These are phyloP conservation scores for Oenanthe sinensis DNA, from an alignment of 129 eudicot species.

Conservation along the genomic window DNA sequence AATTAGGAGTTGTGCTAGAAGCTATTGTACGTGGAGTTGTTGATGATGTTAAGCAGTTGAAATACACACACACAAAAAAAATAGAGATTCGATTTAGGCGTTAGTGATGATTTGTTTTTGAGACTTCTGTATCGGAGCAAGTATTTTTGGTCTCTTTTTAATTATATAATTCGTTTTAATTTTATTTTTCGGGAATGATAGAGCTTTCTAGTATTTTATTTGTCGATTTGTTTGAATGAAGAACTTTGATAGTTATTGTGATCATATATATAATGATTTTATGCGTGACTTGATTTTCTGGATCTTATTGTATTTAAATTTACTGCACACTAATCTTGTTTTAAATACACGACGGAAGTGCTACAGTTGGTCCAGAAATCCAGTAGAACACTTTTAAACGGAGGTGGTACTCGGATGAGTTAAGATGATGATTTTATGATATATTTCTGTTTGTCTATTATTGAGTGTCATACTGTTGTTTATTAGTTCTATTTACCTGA, in stretches of 20 bases:
- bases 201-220: no score
- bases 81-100: not conserved
- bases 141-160: not conserved
- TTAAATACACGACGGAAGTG: not conserved
- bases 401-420: no score
- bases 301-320: not conserved
- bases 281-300: not conserved
- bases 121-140: not conserved
- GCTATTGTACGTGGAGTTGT: not conserved
- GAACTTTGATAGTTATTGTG: not conserved
- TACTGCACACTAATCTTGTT: not conserved
- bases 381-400: not conserved
- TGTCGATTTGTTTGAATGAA: not conserved
- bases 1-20: not conserved
- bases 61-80: no score
- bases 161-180: not conserved
- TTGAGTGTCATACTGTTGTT: not conserved
- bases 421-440: not conserved
- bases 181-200: no score
- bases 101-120: not conserved
- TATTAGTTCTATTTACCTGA: no score
- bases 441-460: no score
- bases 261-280: not conserved
- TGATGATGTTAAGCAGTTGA: not conserved
- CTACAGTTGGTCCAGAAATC: not conserved